Conservation (phyloP, 306 rosid genomes). For the Lablab purpureus region DNA sequence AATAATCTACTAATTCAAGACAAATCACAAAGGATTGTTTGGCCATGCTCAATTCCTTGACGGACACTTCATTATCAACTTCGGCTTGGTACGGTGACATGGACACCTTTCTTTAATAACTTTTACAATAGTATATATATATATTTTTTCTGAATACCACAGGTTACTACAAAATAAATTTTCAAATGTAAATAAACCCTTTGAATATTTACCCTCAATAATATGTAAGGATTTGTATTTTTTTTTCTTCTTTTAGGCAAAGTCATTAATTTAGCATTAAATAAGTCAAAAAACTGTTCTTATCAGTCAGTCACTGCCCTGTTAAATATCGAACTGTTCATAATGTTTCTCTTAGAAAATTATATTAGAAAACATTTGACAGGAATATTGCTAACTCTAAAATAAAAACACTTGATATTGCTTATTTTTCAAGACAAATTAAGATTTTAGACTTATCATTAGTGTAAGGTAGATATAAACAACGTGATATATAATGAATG, state of each 20-base stretch:
- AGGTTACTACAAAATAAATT: not conserved
- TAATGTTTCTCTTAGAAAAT: not conserved
- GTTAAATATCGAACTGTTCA: not conserved
- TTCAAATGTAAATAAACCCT: not conserved
- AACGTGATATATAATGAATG: conserved; percentile 12
- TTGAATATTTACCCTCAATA: not conserved
- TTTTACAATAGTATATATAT: not conserved
- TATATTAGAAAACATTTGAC: not conserved
- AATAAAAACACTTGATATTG: not conserved
- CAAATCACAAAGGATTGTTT: not conserved
- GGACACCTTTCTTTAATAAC: conserved; percentile 15
- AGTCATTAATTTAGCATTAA: not conserved
- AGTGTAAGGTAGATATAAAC: not conserved
- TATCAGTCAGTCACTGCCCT: too few relatives aligned
- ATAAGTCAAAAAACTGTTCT: not conserved
- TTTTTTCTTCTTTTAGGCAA: not conserved
- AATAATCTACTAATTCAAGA: conserved; percentile 9
- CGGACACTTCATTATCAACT: conserved; percentile 35
- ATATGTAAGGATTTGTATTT: not conserved
- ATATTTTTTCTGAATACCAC: not conserved
- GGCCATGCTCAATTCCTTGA: not conserved
- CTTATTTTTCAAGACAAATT: not conserved
- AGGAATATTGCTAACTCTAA: not conserved
- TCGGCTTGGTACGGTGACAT: conserved; percentile 38
- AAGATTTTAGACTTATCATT: conserved; percentile 26